phyloP scores from a whole-genome alignment of 2,329 filamentous ascomycete species.

The Diplocarpon mali region DNA sequence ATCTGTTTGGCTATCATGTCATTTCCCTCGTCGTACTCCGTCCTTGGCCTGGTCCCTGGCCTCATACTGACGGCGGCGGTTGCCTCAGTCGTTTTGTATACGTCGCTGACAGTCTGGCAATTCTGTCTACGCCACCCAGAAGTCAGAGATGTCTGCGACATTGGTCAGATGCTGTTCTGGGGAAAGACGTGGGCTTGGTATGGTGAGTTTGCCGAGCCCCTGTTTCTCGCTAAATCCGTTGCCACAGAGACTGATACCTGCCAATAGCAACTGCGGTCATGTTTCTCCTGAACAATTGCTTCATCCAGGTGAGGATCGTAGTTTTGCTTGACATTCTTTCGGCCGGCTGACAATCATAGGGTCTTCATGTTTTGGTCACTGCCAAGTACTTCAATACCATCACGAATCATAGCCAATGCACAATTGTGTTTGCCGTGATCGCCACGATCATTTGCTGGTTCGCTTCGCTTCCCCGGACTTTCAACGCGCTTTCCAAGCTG shows the following conservation, averaged over 20 bases:
- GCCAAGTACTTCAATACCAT: conserved; percentile 88
- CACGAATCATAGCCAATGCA: conserved; percentile 60
- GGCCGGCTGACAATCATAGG: conserved; percentile 31
- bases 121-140: conserved; percentile 88
- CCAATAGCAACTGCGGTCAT: conserved; percentile 54
- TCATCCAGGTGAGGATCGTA: conserved; percentile 52
- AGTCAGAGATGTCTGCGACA: conserved; percentile 84
- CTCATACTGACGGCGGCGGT: conserved; percentile 73
- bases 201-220: conserved; percentile 4
- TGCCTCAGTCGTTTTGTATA: conserved; percentile 73
- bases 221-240: too few relatives aligned
- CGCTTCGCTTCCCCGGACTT: conserved; percentile 76
- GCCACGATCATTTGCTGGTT: conserved; percentile 65
- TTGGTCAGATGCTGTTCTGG: conserved; percentile 93
- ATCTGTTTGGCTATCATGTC: conserved; percentile 92
- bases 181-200: conserved; percentile 64
- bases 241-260: background rate
- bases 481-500: conserved; percentile 66
- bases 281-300: conserved; percentile 91
- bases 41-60: conserved; percentile 77
- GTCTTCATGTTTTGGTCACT: conserved; percentile 72
- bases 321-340: too few relatives aligned
- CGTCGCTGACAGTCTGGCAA: conserved; percentile 62
- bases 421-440: conserved; percentile 68
- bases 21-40: conserved; percentile 85